A percentile compares a stretch with the other conserved stretches of the same genome.
Conservation (phyloP, 495 filamentous ascomycete species). For the Neurospora intermedia region DNA sequence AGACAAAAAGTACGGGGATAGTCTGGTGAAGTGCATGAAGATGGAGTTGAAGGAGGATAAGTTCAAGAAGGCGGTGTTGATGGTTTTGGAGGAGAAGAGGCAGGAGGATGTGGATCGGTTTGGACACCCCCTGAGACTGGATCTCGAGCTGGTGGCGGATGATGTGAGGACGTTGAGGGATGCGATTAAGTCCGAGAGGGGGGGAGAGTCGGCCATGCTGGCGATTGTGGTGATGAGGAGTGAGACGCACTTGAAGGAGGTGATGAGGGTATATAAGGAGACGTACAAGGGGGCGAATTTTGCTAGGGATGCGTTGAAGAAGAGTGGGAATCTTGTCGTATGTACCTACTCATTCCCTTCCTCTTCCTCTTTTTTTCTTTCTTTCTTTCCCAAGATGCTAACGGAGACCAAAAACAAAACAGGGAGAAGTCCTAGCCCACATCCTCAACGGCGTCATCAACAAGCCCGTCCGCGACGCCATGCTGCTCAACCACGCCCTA, state of each 20-base stretch:
- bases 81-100: conserved; percentile 68
- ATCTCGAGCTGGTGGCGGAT: conserved; percentile 46
- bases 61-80: conserved; percentile 79
- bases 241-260: conserved; percentile 72
- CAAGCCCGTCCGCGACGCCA: conserved; percentile 83
- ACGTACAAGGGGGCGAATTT: conserved; percentile 61
- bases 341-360: conserved; percentile 24
- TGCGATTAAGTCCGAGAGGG: conserved; percentile 60
- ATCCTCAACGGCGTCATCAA: conserved; percentile 96
- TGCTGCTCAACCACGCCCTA: conserved; percentile 89
- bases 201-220: conserved; percentile 84
- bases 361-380: not conserved
- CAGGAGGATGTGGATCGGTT: conserved; percentile 63
- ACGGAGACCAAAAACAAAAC: not conserved
- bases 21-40: conserved; percentile 75
- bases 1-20: conserved; percentile 85
- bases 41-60: conserved; percentile 89
- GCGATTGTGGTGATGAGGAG: conserved; percentile 68
- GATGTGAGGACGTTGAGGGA: conserved; percentile 64
- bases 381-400: not conserved
- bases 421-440: conserved; percentile 93
- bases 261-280: conserved; percentile 61
- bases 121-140: conserved; percentile 27
- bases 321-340: conserved; percentile 85
- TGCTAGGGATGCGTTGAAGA: conserved; percentile 73